phyloP scores from a whole-genome alignment of 1,284 basidiomycete species.

The Ustilago bromivora region DNA sequence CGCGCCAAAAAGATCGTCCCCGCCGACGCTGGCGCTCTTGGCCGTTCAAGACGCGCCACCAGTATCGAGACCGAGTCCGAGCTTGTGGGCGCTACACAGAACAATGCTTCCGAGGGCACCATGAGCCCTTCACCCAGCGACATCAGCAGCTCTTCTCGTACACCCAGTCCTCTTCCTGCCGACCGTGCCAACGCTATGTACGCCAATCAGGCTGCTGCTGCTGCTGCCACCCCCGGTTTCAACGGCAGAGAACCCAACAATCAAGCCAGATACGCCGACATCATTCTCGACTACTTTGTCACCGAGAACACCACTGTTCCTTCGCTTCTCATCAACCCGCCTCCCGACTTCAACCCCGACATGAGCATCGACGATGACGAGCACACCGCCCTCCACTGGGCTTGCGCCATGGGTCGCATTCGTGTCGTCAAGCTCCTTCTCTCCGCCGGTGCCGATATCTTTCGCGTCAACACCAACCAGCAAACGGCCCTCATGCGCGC shows the following conservation, averaged over 20 bases:
- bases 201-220: slow-evolving; percentile 33
- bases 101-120: slow-evolving; percentile 73
- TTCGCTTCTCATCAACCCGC: slow-evolving; percentile 86
- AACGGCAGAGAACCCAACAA: slow-evolving; percentile 44
- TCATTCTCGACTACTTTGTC: slow-evolving; percentile 98
- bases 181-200: slow-evolving; percentile 50
- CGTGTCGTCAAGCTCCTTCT: slow-evolving; percentile 95
- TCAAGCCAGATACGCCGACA: slow-evolving; percentile 80
- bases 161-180: slow-evolving; percentile 78
- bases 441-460: slow-evolving; percentile 94
- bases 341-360: slow-evolving; percentile 92
- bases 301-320: slow-evolving; percentile 96
- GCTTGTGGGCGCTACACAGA: slow-evolving; percentile 43
- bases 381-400: slow-evolving; percentile 98
- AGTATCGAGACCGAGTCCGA: slow-evolving; percentile 67
- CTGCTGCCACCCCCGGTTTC: slow-evolving; percentile 11
- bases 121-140: slow-evolving; percentile 87
- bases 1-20: slow-evolving; percentile 62
- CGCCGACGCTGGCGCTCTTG: slow-evolving; percentile 57
- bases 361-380: slow-evolving; percentile 98
- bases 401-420: slow-evolving; percentile 97
- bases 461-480: slow-evolving; percentile 94
- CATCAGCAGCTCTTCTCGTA: slow-evolving; percentile 85
- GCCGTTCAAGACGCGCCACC: slow-evolving; percentile 60
- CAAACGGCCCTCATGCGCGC: slow-evolving; percentile 98